Conservation (phyloP, 306 rosid species). For the Prunus campanulata region DNA sequence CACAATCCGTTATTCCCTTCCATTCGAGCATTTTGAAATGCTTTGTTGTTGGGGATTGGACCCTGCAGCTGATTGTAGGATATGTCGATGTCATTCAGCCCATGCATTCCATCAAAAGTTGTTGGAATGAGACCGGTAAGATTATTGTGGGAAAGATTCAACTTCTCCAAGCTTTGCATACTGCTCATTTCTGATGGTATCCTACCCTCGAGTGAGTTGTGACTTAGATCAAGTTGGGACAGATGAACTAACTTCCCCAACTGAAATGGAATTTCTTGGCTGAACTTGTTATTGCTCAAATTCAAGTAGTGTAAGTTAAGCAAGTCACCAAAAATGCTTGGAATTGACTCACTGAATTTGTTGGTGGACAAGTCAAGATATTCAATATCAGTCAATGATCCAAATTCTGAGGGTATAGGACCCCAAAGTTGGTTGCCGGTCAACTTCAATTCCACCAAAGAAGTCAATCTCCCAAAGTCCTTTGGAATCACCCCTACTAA, state of each 20-base stretch:
- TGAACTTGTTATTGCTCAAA: slow-evolving; percentile 12
- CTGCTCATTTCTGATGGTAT: slow-evolving; percentile 7
- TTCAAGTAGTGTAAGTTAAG: not conserved
- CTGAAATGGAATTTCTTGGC: slow-evolving; percentile 11
- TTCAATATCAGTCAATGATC: not conserved
- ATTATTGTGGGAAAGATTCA: slow-evolving; percentile 11
- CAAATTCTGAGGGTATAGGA: not conserved
- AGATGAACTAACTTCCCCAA: slow-evolving; percentile 7
- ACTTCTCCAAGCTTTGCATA: slow-evolving; percentile 12
- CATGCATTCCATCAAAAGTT: not conserved
- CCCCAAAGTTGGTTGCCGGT: slow-evolving; percentile 5
- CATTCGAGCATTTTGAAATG: slow-evolving; percentile 13
- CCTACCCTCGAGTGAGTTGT: not conserved
- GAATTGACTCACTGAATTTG: slow-evolving; percentile 1
- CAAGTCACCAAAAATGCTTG: not conserved
- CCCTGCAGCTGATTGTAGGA: slow-evolving; percentile 24
- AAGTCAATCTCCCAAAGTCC: slow-evolving; percentile 6
- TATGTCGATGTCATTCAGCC: not conserved
- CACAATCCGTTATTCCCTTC: slow-evolving; percentile 12
- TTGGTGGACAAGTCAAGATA: slow-evolving; percentile 12
- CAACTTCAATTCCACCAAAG: not conserved
- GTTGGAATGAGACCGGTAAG: slow-evolving; percentile 11
- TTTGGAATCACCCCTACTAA: slow-evolving; percentile 2
- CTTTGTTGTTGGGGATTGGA: slow-evolving; percentile 13
- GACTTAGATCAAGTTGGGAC: slow-evolving; percentile 8